Evolutionary conservation across 75 land plant species (phyloP), one percentile per base, ranked within the genome.

Genomic region (Sequoiadendron giganteum): DNA sequence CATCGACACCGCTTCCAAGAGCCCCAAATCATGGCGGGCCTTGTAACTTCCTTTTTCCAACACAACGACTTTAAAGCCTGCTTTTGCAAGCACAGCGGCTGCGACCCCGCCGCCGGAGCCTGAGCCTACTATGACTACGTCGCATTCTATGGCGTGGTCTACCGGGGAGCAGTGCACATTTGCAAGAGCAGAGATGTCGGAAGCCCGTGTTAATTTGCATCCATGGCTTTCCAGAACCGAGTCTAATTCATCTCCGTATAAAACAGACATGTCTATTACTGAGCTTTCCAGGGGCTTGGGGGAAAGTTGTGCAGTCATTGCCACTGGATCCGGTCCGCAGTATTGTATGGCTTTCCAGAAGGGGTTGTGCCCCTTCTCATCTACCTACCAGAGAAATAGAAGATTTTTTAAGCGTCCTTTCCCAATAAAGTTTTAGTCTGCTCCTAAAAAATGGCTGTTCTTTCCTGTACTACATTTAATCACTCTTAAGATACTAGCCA

Each of bases 51-150:
- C 93, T 85, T 92, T 90, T 54, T 92, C 93, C 32, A 92, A 34
- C 6, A 92, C 86, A 3, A 92, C 13, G 9, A 90, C 92, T 84
- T 88, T 91, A 68, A 88, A 86, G 3, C 93, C 93, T 21, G 75
- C 84, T 76, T 88, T 38, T 3, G 93, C 90, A 3, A 92, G 88
- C 14, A 85, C 90, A 9, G 88, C 92, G 38, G 93, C 93, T 32
- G 73, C 87, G 14, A 92, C 93, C 0, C 90, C 88, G 39, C 93
- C 93, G 5, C 93, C 93, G 3, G 84, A 86, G 32, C 93, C 93
- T 3, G 93, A 92, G 36, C 93, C 93, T 0, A 92, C 86, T 40
- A 92, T 86, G 16, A 92, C 92, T 5, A 78, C 93, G 56, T 92
- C 93, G 70, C 91, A 90, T 45, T 87, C 88, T 5, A 91, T 73